Base-by-base conservation (phyloP, 805 yeast species). In the Monosporozyma solicola region DNA sequence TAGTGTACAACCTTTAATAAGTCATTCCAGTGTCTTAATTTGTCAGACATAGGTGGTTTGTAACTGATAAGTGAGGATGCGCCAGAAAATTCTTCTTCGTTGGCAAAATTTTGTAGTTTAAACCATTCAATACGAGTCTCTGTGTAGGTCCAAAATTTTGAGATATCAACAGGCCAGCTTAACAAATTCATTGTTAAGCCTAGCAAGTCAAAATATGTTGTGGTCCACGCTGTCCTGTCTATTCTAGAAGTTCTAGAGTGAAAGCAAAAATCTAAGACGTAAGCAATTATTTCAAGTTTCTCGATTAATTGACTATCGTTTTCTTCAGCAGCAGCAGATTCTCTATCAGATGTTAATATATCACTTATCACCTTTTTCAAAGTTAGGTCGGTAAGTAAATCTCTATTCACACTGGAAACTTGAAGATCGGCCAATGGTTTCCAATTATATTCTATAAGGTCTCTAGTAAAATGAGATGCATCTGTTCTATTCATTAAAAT, bases 61-160 rank as follows among this genome's bases (percentile, higher is more conserved):
- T 65, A 65, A 53, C 70, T 67, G 39, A 61, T 59, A 47, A 67
- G 51, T 44, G 60, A 58, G 2, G 70, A 61, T 4, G 48, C 47
- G 6, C 68, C 66, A 10, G 51, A 53, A 32, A 54, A 47, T 11
- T 41, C 41, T 10, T 32, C 47, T 44, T 56, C 53, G 3, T 55
- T 56, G 10, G 48, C 41, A 25, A 54, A 47, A 27, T 50, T 53
- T 32, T 57, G 58, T 52, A 59, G 54, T 48, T 61, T 63, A 48
- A 65, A 66, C 68, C 70, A 65, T 20, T 58, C 58, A 8, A 63
- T 47, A 48, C 70, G 61, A 22, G 67, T 57, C 51, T 64, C 67
- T 7, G 62, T 54, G 49, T 65, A 67, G 5, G 63, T 56, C 69
- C 68, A 67, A 52, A 66, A 67, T 20, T 57, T 35, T 41, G 57